Percentiles rank a stretch among this genome's conserved stretches.
Evolutionary conservation across 768 basidiomycete genomes (phyloP).

Genomic region (Phaeolepiota aurea): DNA sequence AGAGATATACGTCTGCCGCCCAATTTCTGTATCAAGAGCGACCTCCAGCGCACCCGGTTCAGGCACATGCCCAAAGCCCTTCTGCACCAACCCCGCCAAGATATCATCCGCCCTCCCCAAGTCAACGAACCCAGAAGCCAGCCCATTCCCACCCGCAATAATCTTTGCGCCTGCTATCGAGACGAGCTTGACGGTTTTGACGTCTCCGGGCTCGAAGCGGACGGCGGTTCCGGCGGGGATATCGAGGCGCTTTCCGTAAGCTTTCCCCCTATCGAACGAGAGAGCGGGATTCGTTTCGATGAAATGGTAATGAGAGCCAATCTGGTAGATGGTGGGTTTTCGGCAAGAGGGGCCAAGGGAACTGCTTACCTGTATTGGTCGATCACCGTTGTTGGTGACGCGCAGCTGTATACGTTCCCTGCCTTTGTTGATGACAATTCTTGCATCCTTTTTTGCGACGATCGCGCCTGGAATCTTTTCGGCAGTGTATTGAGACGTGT

Average conservation of each 20-base stretch:
- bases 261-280: constrained; percentile 71
- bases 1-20: constrained; percentile 70
- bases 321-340: constrained; percentile 39
- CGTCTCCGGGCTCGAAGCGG: constrained; percentile 91
- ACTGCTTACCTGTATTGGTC: constrained; percentile 74
- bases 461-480: constrained; percentile 70
- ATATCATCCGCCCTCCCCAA: constrained; percentile 35
- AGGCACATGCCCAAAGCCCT: constrained; percentile 62
- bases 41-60: constrained; percentile 57
- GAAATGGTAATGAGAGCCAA: constrained; percentile 95
- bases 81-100: constrained; percentile 37
- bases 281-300: constrained; percentile 80
- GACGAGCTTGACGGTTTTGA: constrained; percentile 77
- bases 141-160: constrained; percentile 72
- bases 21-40: constrained; percentile 42
- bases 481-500: constrained; percentile 38
- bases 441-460: constrained; percentile 45
- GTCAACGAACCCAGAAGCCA: constrained; percentile 54
- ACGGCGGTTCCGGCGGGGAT: constrained; percentile 94
- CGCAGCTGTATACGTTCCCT: constrained; percentile 59
- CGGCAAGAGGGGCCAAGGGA: constrained; percentile 2
- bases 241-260: constrained; percentile 84
- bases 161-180: constrained; percentile 63
- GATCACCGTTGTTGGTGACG: constrained; percentile 87
- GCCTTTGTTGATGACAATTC: constrained; percentile 71